Percentiles rank a stretch among this genome's conserved stretches.
Evolutionary conservation across 2,329 filamentous ascomycete species (phyloP).

Genomic region (Aaosphaeria pasadenensis): DNA sequence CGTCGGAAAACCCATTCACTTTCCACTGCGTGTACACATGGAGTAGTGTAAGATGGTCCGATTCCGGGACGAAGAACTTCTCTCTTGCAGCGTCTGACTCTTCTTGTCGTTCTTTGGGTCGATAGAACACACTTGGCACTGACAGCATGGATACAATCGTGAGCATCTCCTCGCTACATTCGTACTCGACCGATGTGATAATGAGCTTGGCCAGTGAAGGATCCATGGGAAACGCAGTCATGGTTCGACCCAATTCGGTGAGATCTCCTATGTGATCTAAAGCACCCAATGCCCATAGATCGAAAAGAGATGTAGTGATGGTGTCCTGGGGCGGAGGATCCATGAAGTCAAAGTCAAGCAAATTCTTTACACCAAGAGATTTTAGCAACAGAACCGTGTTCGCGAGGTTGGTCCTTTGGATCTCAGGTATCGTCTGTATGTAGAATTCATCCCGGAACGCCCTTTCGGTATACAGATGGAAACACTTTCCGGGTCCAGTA

Average conservation of each 20-base stretch:
- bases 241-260: constrained; percentile 80
- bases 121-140: constrained; percentile 94
- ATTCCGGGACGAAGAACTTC: constrained; percentile 98
- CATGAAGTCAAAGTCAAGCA: constrained; percentile 98
- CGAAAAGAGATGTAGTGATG: constrained; percentile 94
- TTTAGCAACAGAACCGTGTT: constrained; percentile 95
- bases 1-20: constrained; percentile 81
- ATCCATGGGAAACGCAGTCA: constrained; percentile 99
- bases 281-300: constrained; percentile 93
- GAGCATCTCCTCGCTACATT: constrained; percentile 95
- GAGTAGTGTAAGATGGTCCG: constrained; percentile 90
- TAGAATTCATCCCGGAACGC: constrained; percentile 97
- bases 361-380: constrained; percentile 87
- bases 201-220: constrained; percentile 91
- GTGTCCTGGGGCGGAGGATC: constrained; percentile 97
- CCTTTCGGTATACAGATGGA: constrained; percentile 88
- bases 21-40: constrained; percentile 97
- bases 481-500: constrained; percentile 93
- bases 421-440: constrained; percentile 94
- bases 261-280: constrained; percentile 92
- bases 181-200: constrained; percentile 86
- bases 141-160: constrained; percentile 98
- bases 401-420: constrained; percentile 91
- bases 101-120: constrained; percentile 93
- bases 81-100: constrained; percentile 93